phyloP scores from a whole-genome alignment of 108 stramenopile species.

The Ochromonas danica region DNA sequence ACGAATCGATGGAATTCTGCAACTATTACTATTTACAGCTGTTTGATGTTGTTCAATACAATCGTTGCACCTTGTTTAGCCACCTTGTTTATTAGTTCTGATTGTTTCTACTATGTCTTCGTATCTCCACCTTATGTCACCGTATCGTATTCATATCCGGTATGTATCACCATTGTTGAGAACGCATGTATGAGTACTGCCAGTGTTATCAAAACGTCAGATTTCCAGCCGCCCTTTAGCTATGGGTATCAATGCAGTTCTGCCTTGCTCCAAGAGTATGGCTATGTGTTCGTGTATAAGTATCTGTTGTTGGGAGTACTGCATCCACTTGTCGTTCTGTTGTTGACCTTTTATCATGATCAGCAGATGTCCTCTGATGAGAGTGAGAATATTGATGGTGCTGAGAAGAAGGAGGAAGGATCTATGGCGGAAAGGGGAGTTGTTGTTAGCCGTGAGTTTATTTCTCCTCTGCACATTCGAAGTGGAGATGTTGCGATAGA shows the following conservation, averaged over 20 bases:
- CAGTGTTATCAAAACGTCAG: background rate
- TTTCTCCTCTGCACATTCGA: background rate
- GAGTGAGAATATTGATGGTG: no score
- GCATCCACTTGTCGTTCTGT: background rate
- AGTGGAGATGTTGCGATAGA: background rate
- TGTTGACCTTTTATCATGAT: no score
- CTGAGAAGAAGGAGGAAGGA: no score
- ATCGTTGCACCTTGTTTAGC: constrained; percentile 3
- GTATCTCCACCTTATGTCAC: background rate
- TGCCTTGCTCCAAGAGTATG: background rate
- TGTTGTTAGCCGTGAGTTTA: background rate
- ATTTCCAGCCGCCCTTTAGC: background rate
- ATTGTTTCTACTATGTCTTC: constrained; percentile 29
- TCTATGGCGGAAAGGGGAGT: no score
- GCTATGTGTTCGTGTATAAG: background rate
- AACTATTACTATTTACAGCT: background rate
- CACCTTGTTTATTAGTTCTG: background rate
- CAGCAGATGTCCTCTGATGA: no score
- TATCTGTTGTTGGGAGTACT: background rate
- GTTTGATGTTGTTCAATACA: constrained; percentile 5
- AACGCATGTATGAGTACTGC: background rate
- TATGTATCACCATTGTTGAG: background rate
- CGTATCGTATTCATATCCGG: background rate
- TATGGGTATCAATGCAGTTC: constrained; percentile 9
- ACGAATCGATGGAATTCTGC: no score